Percentiles rank a stretch among this genome's conserved stretches.
phyloP scores from a whole-genome alignment of 257 asterid genomes.

The Ligustrum vulgare region DNA sequence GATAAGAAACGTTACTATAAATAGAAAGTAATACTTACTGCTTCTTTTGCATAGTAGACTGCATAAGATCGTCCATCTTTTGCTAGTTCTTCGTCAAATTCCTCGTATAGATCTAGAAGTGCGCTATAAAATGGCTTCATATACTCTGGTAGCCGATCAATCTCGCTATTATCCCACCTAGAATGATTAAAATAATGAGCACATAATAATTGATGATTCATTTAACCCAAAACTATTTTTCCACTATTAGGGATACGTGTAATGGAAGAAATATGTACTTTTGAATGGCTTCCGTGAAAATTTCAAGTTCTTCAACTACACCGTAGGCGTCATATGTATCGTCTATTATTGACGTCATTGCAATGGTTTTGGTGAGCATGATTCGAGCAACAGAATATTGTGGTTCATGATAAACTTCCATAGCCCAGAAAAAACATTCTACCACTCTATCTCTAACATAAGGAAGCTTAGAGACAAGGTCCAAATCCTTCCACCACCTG shows the following conservation, averaged over 20 bases:
- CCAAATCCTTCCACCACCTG: background rate
- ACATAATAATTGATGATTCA: background rate
- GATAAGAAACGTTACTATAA: background rate
- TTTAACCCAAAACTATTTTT: background rate
- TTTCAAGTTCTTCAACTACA: background rate
- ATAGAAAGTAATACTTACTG: background rate
- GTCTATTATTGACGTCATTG: background rate
- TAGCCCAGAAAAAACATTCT: background rate
- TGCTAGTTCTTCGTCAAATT: background rate
- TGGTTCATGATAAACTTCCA: background rate
- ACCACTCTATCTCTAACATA: background rate
- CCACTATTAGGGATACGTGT: background rate
- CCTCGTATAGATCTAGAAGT: background rate
- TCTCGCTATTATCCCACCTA: background rate
- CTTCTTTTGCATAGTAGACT: background rate
- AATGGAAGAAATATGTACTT: background rate
- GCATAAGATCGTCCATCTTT: background rate
- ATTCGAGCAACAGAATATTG: background rate
- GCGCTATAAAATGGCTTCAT: background rate
- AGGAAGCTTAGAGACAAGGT: background rate
- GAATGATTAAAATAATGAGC: background rate
- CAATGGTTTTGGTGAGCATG: background rate
- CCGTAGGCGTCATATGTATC: background rate
- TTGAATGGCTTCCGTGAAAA: background rate
- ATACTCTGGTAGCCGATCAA: background rate